Evolutionary conservation across 164 flowering plant species (phyloP).

Genomic region (Paratinospora sagittata): DNA sequence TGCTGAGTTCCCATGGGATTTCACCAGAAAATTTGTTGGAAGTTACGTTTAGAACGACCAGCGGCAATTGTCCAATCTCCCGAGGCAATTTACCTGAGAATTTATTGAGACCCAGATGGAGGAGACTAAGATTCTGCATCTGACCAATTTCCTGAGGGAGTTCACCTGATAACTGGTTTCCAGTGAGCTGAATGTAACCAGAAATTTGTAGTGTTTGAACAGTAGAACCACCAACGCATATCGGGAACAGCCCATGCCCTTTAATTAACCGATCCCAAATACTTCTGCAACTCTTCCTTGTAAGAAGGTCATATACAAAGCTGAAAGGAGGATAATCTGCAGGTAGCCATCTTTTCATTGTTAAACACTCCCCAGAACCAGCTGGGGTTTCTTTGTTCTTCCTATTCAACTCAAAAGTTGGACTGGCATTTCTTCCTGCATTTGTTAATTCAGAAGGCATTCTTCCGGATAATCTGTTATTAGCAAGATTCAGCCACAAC

Average conservation of each 20-base stretch:
- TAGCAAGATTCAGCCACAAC: conserved; percentile 79
- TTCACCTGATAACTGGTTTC: conserved; percentile 57
- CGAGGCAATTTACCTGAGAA: conserved; percentile 57
- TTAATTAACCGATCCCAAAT: conserved; percentile 60
- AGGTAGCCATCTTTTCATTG: conserved; percentile 86
- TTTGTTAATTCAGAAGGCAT: conserved; percentile 54
- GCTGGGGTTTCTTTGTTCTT: conserved; percentile 19
- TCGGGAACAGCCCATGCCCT: conserved; percentile 65
- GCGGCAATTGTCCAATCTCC: conserved; percentile 41
- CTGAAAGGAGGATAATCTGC: conserved; percentile 86
- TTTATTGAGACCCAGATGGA: conserved; percentile 52
- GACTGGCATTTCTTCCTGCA: conserved; percentile 42
- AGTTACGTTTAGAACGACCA: conserved; percentile 59
- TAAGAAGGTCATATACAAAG: conserved; percentile 59
- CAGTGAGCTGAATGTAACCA: conserved; percentile 74
- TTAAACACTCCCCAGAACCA: conserved; percentile 74
- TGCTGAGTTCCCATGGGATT: conserved; percentile 55
- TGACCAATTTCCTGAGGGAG: conserved; percentile 51
- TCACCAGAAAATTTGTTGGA: conserved; percentile 51
- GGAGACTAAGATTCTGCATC: conserved; percentile 60
- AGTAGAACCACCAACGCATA: conserved; percentile 38
- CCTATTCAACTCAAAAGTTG: conserved; percentile 48
- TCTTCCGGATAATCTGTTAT: conserved; percentile 55
- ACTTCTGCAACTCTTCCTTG: conserved; percentile 58
- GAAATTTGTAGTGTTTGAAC: conserved; percentile 38